Base-by-base conservation (phyloP, 2,329 filamentous ascomycete species). In the Pyrenophora tritici-repentis region DNA sequence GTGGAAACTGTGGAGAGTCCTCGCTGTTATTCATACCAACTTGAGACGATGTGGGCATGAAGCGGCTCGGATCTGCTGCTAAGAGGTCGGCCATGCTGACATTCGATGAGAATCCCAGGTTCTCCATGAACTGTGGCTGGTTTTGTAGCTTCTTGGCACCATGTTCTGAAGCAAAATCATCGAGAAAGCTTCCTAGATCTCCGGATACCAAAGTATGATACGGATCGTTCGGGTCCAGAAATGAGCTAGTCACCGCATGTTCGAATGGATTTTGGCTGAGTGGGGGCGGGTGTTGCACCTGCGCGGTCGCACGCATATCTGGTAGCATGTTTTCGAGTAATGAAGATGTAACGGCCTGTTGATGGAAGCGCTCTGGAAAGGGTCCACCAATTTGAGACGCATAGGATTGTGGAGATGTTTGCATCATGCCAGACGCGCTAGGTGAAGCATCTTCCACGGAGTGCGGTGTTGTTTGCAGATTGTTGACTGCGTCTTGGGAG, bases 41-140 rank as follows among this genome's bases (percentile, higher is more conserved):
- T 2, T 49, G 59, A 6, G 68, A 60, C 2, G 58, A 46, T 16
- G 74, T 47, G 13, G 74, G 68, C 59, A 75, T 70, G n/a, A 71
- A 72, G 17, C 73, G 71, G 29, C 74, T 70, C 34, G 75, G 74
- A 40, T 62, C 55, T 16, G 57, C 50, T 10, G 57, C 57, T n/a
- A 62, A 44, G 2, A 83, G 78, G 50, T 84, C 82, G 0, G 78
- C 77, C 38, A 86, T 73, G 53, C 85, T 83, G 17, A 81, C 79
- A 33, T 84, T 83, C 0, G 84, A 83, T 1, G 81, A 83, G 62
- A 86, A 86, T 0, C 85, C 85, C 13, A 87, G 74, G 59, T 87
- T 87, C 38, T 83, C 78, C 83, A 87, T 86, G 62, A 87, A 87
- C 54, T 86, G 82, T 2, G 81, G 76, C 53, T 86, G 83, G 10